These are phyloP conservation scores for Dendrobium chrysotoxum DNA, from an alignment of 106 monocot species.

Conservation along the genomic window DNA sequence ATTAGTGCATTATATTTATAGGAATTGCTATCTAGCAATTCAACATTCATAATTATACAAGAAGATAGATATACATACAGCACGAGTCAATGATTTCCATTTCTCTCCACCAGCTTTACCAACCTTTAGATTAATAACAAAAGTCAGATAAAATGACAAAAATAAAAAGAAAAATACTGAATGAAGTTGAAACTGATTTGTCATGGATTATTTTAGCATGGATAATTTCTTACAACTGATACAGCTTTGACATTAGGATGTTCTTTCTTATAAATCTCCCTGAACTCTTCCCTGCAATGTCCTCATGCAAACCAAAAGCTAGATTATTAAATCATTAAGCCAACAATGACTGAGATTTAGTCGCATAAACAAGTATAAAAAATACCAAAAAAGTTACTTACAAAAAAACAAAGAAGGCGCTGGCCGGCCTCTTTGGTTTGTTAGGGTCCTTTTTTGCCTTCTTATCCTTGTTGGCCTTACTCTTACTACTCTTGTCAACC, in stretches of 20 bases:
- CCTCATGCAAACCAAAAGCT: background rate
- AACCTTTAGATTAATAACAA: conserved; percentile 12
- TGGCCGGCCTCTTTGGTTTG: conserved; percentile 34
- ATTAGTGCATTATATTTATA: too few relatives aligned
- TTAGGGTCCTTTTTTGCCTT: conserved; percentile 33
- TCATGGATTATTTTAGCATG: background rate
- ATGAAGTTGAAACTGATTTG: background rate
- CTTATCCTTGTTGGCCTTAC: conserved; percentile 14
- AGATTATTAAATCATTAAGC: background rate
- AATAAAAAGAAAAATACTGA: background rate
- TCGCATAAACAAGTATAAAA: background rate
- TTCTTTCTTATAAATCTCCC: conserved; percentile 30
- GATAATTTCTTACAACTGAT: conserved; percentile 25
- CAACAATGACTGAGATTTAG: background rate
- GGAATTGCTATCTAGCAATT: too few relatives aligned
- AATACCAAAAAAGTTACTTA: background rate
- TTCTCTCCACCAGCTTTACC: conserved; percentile 29
- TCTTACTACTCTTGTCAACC: conserved; percentile 22
- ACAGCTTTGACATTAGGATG: conserved; percentile 39
- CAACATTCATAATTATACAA: background rate
- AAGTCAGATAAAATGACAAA: background rate
- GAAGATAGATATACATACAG: conserved; percentile 10
- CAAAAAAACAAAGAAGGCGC: conserved; percentile 41
- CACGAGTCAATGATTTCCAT: conserved; percentile 16
- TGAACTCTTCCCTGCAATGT: conserved; percentile 28